phyloP scores from a whole-genome alignment of 2,329 filamentous ascomycete genomes.

The Calonectria pteridis region DNA sequence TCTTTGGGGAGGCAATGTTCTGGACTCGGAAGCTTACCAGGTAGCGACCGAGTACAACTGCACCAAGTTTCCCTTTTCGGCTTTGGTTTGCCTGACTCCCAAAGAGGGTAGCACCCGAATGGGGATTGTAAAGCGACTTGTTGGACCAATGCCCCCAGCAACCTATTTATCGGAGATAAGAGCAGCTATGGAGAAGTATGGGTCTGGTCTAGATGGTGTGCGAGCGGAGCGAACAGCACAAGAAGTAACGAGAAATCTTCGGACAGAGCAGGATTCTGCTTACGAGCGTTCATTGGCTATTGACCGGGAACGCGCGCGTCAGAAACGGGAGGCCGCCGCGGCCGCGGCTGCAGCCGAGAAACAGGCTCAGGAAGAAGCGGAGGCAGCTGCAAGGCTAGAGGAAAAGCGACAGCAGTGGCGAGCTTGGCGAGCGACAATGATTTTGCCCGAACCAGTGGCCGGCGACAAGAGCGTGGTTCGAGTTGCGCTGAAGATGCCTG shows the following conservation, averaged over 20 bases:
- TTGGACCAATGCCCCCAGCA: slow-evolving; percentile 76
- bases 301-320: slow-evolving; percentile 86
- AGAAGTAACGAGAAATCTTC: slow-evolving; percentile 81
- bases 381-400: slow-evolving; percentile 66
- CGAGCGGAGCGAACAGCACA: slow-evolving; percentile 84
- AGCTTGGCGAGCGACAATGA: slow-evolving; percentile 78
- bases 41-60: slow-evolving; percentile 88
- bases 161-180: slow-evolving; percentile 84
- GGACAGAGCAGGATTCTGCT: slow-evolving; percentile 91
- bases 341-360: slow-evolving; percentile 77
- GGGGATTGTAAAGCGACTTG: slow-evolving; percentile 86
- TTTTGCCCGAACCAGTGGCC: slow-evolving; percentile 76
- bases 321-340: slow-evolving; percentile 80
- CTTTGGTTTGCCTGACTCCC: slow-evolving; percentile 88
- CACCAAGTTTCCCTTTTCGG: slow-evolving; percentile 93
- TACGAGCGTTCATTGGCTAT: slow-evolving; percentile 92
- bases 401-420: slow-evolving; percentile 76
- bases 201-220: slow-evolving; percentile 79
- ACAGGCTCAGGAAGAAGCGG: slow-evolving; percentile 69
- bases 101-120: slow-evolving; percentile 87
- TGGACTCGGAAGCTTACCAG: slow-evolving; percentile 94
- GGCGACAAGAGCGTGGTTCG: slow-evolving; percentile 77
- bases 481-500: slow-evolving; percentile 74
- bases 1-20: slow-evolving; percentile 92
- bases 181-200: slow-evolving; percentile 79